Evolutionary conservation across 129 eudicot genomes (phyloP), one percentile per base, ranked within the genome.

Genomic region (Glebionis coronaria): DNA sequence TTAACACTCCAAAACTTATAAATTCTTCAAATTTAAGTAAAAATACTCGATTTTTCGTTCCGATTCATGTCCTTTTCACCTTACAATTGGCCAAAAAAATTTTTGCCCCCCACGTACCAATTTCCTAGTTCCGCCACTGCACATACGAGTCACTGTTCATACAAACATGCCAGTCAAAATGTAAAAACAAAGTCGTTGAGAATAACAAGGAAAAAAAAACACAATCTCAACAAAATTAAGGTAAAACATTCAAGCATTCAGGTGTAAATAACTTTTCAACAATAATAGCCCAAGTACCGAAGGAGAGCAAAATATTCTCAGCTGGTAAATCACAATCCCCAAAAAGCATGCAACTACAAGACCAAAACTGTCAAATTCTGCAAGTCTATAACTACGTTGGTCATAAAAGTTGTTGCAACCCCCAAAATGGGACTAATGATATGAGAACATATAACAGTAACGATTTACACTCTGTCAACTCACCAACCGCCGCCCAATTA

Each of bases 341-440:
- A 73, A 63, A 63, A 74, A 57, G 42, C 57, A 65, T 45, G 72
- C 21, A 55, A 45, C 62, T 74, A 74, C 61, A n/a, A 56, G 56
- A 58, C 62, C 73, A 57, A 49, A 44, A 35, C 73, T 74, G 31
- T 18, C n/a, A 12, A 20, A 21, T 27, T 40, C 68, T 67, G 61
- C 28, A 49, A 29, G 45, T 61, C 50, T 21, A 68, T 25, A 55
- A 47, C 52, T 4, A 49, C 19, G 59, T 74, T 50, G 68, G 73
- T 74, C 61, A 59, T 29, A 72, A 72, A 61, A 60, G 76, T 28
- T 71, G 60, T 49, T 19, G 67, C n/a, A 31, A 60, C 68, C 60
- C 51, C 9, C 13, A 65, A 29, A 65, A 47, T 1, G 52, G 38
- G 57, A 31, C 68, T n/a, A 58, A 58, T 59, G 45, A 27, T 15